Conservation (phyloP, 2,329 filamentous ascomycete genomes). For the Clonostachys sp. region DNA sequence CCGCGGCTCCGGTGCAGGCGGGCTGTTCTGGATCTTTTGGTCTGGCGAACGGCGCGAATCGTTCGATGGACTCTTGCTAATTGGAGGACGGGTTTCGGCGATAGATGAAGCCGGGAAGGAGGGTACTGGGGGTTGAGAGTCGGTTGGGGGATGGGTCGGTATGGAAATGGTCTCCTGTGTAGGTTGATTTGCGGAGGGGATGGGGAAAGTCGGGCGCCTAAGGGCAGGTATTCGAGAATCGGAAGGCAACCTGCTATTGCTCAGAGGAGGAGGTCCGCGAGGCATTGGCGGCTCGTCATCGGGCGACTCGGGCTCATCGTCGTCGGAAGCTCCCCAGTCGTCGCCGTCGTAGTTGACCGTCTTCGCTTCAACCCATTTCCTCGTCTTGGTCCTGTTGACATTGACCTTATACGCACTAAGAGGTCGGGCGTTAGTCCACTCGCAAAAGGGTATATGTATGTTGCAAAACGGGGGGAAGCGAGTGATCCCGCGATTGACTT, state of each 20-base stretch:
- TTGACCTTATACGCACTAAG: constrained; percentile 66
- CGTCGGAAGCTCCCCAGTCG: constrained; percentile 79
- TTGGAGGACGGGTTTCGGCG: background rate
- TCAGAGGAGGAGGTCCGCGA: constrained; percentile 15
- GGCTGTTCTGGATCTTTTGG: too few species aligned
- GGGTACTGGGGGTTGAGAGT: background rate
- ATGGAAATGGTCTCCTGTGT: background rate
- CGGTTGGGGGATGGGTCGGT: background rate
- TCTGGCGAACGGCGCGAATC: background rate
- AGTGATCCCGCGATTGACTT: too few species aligned
- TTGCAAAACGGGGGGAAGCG: too few species aligned
- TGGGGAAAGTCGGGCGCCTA: constrained; percentile 5
- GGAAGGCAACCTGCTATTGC: constrained; percentile 20
- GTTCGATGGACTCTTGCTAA: background rate
- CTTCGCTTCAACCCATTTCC: constrained; percentile 93
- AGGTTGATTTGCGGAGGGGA: background rate
- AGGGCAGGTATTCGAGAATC: constrained; percentile 9
- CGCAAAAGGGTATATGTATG: too few species aligned
- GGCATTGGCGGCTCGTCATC: constrained; percentile 23
- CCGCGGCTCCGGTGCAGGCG: too few species aligned
- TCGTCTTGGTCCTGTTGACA: constrained; percentile 83
- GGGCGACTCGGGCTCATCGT: constrained; percentile 51
- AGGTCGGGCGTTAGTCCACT: too few species aligned
- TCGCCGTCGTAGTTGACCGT: constrained; percentile 84
- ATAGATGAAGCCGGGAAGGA: background rate